Percentiles rank a stretch among this genome's conserved stretches.
Evolutionary conservation across 2,329 filamentous ascomycete genomes (phyloP).

Genomic region (Westerdykella sp.): DNA sequence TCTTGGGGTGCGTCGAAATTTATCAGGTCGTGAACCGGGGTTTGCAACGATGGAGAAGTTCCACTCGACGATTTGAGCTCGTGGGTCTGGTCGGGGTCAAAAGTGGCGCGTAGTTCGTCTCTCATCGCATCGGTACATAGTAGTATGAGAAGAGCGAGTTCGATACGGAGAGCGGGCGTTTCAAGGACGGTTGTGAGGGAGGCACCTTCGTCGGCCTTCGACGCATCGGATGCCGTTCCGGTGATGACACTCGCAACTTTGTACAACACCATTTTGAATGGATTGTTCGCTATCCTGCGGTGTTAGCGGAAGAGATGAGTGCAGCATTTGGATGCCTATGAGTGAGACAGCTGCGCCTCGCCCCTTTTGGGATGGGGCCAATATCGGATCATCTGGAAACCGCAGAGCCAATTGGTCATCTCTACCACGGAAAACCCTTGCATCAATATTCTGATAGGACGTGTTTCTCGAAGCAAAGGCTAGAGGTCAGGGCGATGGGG

Average conservation of each 20-base stretch:
- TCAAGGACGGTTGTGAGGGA: constrained; percentile 36
- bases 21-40: constrained; percentile 20
- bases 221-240: constrained; percentile 11
- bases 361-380: neutral
- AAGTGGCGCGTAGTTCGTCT: constrained; percentile 20
- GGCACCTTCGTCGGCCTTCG: constrained; percentile 21
- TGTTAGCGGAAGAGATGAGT: neutral
- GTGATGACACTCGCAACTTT: constrained; percentile 20
- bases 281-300: neutral
- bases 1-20: constrained; percentile 26
- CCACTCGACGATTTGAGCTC: constrained; percentile 7
- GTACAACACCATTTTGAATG: constrained; percentile 12
- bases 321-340: neutral
- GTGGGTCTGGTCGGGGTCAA: constrained; percentile 19
- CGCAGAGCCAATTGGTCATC: neutral
- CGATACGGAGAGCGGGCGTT: constrained; percentile 38
- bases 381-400: neutral
- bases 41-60: constrained; percentile 4
- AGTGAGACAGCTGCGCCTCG: neutral
- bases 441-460: too few relatives aligned
- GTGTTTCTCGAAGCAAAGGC: too few relatives aligned
- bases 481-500: too few relatives aligned
- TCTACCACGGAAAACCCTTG: neutral
- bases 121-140: constrained; percentile 43
- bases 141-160: constrained; percentile 43